These are phyloP conservation scores for Tetrastigma voinierianum DNA, from an alignment of 164 flowering plant species.

Conservation along the genomic window DNA sequence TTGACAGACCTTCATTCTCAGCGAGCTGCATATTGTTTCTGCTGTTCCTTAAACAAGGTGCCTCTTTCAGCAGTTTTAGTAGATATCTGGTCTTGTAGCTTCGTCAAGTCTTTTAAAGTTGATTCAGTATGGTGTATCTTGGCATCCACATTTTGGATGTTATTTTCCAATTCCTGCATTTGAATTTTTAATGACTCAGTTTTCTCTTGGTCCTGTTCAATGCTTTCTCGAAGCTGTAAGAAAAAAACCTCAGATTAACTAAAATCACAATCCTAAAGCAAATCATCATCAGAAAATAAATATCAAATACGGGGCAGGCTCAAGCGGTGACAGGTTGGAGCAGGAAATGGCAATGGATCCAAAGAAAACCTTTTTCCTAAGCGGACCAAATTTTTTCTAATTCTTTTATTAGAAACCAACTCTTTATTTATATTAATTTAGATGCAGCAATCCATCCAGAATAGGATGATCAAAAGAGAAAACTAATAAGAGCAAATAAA, in stretches of 20 bases:
- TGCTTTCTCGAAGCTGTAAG: constrained; percentile 63
- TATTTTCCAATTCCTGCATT: constrained; percentile 64
- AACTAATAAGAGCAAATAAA: too few species aligned
- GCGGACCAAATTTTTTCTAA: too few species aligned
- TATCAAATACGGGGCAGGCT: background rate
- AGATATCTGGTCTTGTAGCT: constrained; percentile 65
- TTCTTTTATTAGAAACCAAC: too few species aligned
- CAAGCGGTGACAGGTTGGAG: too few species aligned
- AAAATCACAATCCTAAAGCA: background rate
- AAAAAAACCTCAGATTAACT: background rate
- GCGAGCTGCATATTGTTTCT: constrained; percentile 62
- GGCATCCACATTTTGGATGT: constrained; percentile 52
- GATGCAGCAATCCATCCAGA: too few species aligned
- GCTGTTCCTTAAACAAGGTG: constrained; percentile 60
- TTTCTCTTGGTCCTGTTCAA: constrained; percentile 74
- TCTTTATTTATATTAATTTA: too few species aligned
- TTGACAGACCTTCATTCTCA: constrained; percentile 75
- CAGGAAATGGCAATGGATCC: too few species aligned
- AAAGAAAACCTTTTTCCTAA: too few species aligned
- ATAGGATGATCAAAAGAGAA: too few species aligned
- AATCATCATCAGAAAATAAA: background rate
- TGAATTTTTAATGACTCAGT: constrained; percentile 58
- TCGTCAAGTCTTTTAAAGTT: constrained; percentile 58
- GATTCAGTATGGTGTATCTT: constrained; percentile 61
- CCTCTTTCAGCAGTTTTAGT: constrained; percentile 66